Percentiles rank a stretch among this genome's conserved stretches.
phyloP scores from a whole-genome alignment of 805 yeast genomes.

The Kodamaea leandrae region DNA sequence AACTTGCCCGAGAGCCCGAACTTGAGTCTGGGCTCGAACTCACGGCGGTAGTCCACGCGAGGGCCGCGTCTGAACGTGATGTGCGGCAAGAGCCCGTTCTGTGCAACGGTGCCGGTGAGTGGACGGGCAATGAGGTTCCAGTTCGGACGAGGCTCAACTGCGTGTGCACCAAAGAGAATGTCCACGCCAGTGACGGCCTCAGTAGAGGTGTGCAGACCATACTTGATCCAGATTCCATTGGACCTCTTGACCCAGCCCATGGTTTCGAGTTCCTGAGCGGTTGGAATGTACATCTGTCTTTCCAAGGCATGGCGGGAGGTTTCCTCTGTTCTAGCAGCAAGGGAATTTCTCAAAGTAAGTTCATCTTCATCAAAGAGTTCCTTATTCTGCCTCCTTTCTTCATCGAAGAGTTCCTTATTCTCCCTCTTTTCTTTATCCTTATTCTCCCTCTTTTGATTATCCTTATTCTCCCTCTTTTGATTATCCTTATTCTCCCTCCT shows the following conservation, averaged over 20 bases:
- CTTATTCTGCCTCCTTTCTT: slow-evolving; percentile 5
- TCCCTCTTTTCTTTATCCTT: slow-evolving; percentile 2
- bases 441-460: slow-evolving; percentile 1
- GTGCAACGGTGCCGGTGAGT: slow-evolving; percentile 18
- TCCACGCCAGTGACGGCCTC: slow-evolving; percentile 57
- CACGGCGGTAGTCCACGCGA: slow-evolving; percentile 24
- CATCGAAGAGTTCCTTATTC: slow-evolving; percentile 8
- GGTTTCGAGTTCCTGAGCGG: slow-evolving; percentile 32
- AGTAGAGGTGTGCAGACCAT: slow-evolving; percentile 29
- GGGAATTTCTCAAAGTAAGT: slow-evolving; percentile 10
- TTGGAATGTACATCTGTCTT: slow-evolving; percentile 27
- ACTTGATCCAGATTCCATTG: slow-evolving; percentile 60
- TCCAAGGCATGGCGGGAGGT: slow-evolving; percentile 21
- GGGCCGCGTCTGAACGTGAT: slow-evolving; percentile 38
- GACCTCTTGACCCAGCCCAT: slow-evolving; percentile 48
- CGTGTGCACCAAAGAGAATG: slow-evolving; percentile 68
- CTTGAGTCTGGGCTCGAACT: slow-evolving; percentile 32
- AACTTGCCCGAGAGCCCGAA: slow-evolving; percentile 48
- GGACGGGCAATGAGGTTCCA: slow-evolving; percentile 49
- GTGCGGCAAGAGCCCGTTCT: slow-evolving; percentile 14
- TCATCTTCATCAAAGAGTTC: slow-evolving; percentile 7
- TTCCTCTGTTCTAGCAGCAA: slow-evolving; percentile 12
- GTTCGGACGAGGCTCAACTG: slow-evolving; percentile 71
- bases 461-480: slow-evolving; percentile 7
- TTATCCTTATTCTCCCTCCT: neutral